Evolutionary conservation across 768 basidiomycete species (phyloP).

Genomic region (Tricholoma sp.): DNA sequence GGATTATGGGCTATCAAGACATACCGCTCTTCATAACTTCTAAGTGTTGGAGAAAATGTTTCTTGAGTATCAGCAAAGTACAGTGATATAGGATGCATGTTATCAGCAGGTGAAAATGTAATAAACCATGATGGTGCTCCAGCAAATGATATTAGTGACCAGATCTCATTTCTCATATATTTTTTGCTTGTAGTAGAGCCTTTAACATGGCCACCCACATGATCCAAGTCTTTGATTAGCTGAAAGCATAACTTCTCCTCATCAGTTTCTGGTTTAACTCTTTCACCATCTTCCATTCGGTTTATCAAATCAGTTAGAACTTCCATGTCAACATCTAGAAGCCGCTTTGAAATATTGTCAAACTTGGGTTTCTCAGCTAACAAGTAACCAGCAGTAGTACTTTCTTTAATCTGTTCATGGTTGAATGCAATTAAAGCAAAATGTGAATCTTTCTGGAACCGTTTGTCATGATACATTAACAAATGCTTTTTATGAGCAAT

Average conservation of each 20-base stretch:
- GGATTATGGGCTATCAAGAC: background rate
- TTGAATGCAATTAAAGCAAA: too few relatives aligned
- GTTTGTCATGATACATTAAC: too few relatives aligned
- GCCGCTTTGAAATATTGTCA: too few relatives aligned
- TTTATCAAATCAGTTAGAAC: too few relatives aligned
- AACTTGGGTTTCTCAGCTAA: too few relatives aligned
- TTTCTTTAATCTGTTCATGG: too few relatives aligned
- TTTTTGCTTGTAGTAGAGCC: background rate
- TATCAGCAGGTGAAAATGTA: background rate
- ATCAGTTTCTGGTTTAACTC: background rate
- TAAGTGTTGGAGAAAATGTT: background rate
- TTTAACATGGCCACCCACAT: background rate
- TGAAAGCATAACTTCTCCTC: constrained; percentile 11
- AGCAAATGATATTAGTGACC: background rate
- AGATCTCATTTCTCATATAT: background rate
- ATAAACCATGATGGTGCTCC: background rate
- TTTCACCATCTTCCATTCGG: too few relatives aligned
- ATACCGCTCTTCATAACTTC: background rate
- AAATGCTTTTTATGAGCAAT: too few relatives aligned
- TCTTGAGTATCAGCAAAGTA: background rate
- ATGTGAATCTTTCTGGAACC: too few relatives aligned
- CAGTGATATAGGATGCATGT: background rate
- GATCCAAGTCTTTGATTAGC: constrained; percentile 2
- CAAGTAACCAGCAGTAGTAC: too few relatives aligned
- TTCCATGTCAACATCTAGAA: too few relatives aligned